Evolutionary conservation across 208 protist species (phyloP).

Genomic region (Wallacemonas collosoma): DNA sequence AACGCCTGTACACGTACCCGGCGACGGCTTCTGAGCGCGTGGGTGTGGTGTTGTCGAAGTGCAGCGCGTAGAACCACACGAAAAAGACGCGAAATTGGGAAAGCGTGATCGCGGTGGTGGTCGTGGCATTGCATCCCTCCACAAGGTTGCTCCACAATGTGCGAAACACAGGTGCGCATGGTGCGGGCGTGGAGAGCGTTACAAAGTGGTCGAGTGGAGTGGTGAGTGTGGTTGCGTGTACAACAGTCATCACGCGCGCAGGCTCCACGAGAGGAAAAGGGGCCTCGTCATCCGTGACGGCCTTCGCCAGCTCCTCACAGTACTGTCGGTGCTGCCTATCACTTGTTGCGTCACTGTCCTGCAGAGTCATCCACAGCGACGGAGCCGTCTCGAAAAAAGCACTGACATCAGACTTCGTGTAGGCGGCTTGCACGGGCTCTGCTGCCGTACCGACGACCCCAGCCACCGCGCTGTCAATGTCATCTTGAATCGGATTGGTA

Average conservation of each 20-base stretch:
- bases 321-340: slow-evolving; percentile 32
- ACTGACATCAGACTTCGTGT: slow-evolving; percentile 41
- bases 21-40: slow-evolving; percentile 52
- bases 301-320: slow-evolving; percentile 59
- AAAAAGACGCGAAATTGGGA: slow-evolving; percentile 73
- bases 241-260: slow-evolving; percentile 48
- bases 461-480: slow-evolving; percentile 40
- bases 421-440: slow-evolving; percentile 25
- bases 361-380: slow-evolving; percentile 42
- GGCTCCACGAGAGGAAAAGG: slow-evolving; percentile 57
- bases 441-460: slow-evolving; percentile 31
- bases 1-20: slow-evolving; percentile 46
- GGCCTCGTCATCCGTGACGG: slow-evolving; percentile 72
- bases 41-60: slow-evolving; percentile 68
- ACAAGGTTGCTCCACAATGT: slow-evolving; percentile 41
- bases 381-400: slow-evolving; percentile 50
- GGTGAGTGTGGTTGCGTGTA: slow-evolving; percentile 34
- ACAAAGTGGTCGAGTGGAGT: slow-evolving; percentile 64
- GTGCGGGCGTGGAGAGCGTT: slow-evolving; percentile 22
- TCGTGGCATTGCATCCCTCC: slow-evolving; percentile 12
- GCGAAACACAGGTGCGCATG: slow-evolving; percentile 61
- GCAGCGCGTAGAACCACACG: slow-evolving; percentile 66
- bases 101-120: slow-evolving; percentile 19
- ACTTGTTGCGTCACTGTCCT: slow-evolving; percentile 16
- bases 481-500: slow-evolving; percentile 52